Base-by-base conservation (phyloP, 2,329 filamentous ascomycete genomes). In the Talaromyces atroroseus region DNA sequence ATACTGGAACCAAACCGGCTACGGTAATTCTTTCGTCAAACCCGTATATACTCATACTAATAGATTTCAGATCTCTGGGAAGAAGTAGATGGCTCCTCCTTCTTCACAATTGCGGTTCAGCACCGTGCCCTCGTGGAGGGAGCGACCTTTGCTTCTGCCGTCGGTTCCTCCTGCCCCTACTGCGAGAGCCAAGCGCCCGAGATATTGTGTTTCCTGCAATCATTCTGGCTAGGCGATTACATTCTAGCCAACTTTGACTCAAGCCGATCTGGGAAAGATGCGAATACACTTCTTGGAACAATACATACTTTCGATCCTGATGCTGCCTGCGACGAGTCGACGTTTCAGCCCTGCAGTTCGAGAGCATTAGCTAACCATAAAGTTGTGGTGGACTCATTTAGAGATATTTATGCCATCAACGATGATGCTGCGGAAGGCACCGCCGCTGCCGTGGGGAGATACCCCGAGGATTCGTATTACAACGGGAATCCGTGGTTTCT, bases 401-500 rank as follows among this genome's bases (percentile, higher is more conserved):
- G 89, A 38, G 72, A 78, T 0, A 78, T 87, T 56, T 92, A 91
- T 66, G 66, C 71, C 11, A 79, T 92, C 73, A 94, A 94, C 75
- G 76, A 74, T 5, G 86, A 84, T 11, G 82, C 86, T 51, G 63
- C 80, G 1, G 71, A 79, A 34, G 84, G 85, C 18, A 71, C 72
- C n/a, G 86, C 86, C 8, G 77, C 83, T 7, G 79, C 82, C 5
- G 74, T 87, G 3, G 86, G 87, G 45, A 77, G 87, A 58, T 90
- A 90, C 66, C 73, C 83, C 0, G 86, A 89, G 69, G 89, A 94
- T 63, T 73, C 78, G 14, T 92, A 92, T 71, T 87, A 85, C 70
- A 82, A 82, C 57, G 88, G 88, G 3, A 90, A 92, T 68, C 88
- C 89, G 2, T 92, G 89, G 89, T 89, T 89, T 64, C 78, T 92